Evolutionary conservation across 495 filamentous ascomycete species (phyloP).

Genomic region (Stereocaulon alpinum): DNA sequence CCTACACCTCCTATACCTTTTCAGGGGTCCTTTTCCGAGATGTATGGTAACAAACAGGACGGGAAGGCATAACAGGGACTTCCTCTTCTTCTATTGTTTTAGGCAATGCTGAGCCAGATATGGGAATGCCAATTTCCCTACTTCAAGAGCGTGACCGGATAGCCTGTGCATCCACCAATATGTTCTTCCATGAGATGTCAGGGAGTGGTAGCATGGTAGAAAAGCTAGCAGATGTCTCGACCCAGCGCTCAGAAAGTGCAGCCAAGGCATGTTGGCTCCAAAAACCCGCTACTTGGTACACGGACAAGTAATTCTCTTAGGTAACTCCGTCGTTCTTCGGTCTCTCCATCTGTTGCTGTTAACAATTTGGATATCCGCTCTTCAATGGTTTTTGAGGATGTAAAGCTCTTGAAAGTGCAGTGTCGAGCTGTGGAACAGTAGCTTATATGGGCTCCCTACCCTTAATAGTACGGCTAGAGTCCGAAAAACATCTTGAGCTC

Average conservation of each 20-base stretch:
- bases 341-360: background rate
- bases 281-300: background rate
- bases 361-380: background rate
- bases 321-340: background rate
- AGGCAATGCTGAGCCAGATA: background rate
- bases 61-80: too few relatives aligned
- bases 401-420: background rate
- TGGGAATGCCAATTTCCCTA: constrained; percentile 32
- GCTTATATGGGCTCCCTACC: too few relatives aligned
- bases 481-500: background rate
- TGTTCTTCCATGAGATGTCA: constrained; percentile 39
- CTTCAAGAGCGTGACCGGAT: constrained; percentile 39
- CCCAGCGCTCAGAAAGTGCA: background rate
- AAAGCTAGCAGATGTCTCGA: background rate
- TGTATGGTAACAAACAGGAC: too few relatives aligned
- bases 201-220: constrained; percentile 36
- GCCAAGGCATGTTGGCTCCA: background rate
- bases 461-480: background rate
- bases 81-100: too few relatives aligned
- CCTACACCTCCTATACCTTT: too few relatives aligned
- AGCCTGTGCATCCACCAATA: constrained; percentile 36
- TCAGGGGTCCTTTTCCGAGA: too few relatives aligned
- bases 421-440: background rate
- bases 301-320: background rate
- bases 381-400: background rate